Evolutionary conservation across 257 asterid species (phyloP).

Genomic region (Rauvolfia tetraphylla): DNA sequence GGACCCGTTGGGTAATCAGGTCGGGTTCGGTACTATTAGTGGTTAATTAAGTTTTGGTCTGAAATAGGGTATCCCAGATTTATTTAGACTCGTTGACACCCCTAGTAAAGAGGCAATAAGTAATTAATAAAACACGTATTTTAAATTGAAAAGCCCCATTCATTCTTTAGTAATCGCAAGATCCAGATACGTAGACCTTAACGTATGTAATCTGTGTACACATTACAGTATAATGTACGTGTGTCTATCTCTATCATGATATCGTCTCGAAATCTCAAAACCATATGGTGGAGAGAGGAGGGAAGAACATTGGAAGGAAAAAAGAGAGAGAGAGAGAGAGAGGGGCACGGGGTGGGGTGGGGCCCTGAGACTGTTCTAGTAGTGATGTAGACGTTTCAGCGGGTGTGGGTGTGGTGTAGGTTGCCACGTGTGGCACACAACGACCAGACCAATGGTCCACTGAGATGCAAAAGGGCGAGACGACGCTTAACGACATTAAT

Average conservation of each 20-base stretch:
- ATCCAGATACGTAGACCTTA: too few relatives aligned
- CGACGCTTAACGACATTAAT: slow-evolving; percentile 27
- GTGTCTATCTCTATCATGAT: not conserved
- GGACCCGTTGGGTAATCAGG: too few relatives aligned
- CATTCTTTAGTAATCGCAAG: too few relatives aligned
- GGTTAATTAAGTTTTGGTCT: too few relatives aligned
- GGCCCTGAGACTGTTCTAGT: slow-evolving; percentile 5
- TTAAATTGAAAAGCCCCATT: too few relatives aligned
- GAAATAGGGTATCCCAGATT: too few relatives aligned
- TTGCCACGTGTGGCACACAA: slow-evolving; percentile 30
- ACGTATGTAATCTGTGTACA: not conserved
- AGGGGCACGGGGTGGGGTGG: not conserved
- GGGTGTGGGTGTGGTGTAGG: slow-evolving; percentile 32
- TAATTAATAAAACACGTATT: too few relatives aligned
- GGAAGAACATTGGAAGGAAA: not conserved
- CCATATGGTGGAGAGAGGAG: slow-evolving; percentile 1
- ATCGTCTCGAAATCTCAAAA: slow-evolving; percentile 24
- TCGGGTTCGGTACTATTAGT: too few relatives aligned
- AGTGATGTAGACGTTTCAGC: slow-evolving; percentile 53
- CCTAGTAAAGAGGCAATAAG: too few relatives aligned
- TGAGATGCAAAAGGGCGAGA: slow-evolving; percentile 6
- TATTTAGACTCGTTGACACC: too few relatives aligned
- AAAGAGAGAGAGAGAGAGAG: not conserved
- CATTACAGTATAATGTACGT: too few relatives aligned
- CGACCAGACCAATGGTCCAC: slow-evolving; percentile 40